These are phyloP conservation scores for Fusarium piperis DNA, from an alignment of 2,329 filamentous ascomycete genomes.

Conservation along the genomic window DNA sequence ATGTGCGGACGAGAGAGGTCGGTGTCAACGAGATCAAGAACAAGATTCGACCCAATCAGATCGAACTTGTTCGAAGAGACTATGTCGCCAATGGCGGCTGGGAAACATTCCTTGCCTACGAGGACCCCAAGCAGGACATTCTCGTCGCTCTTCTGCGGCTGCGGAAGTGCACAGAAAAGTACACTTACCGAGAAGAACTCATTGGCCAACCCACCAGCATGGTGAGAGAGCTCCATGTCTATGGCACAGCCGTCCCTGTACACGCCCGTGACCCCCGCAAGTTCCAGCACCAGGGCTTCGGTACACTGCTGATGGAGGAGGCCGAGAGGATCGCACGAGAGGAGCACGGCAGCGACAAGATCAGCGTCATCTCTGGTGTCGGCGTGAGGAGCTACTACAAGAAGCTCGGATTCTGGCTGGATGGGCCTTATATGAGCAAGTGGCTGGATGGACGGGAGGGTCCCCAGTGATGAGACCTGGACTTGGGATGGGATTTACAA, in stretches of 20 bases:
- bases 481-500: conserved; percentile 9
- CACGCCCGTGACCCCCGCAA: conserved; percentile 95
- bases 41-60: conserved; percentile 95
- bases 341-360: conserved; percentile 93
- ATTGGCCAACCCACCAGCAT: conserved; percentile 87
- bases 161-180: conserved; percentile 88
- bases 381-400: conserved; percentile 95
- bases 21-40: conserved; percentile 99
- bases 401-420: conserved; percentile 91
- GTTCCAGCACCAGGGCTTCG: conserved; percentile 98
- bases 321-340: conserved; percentile 94
- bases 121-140: conserved; percentile 98
- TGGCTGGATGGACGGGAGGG: conserved; percentile 62
- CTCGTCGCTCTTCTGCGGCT: conserved; percentile 89
- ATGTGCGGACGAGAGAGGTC: conserved; percentile 95
- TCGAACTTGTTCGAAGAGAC: conserved; percentile 93
- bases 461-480: conserved; percentile 19
- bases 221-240: conserved; percentile 94
- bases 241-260: conserved; percentile 96
- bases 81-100: conserved; percentile 96
- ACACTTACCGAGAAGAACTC: conserved; percentile 92
- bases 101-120: conserved; percentile 98
- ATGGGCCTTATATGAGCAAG: conserved; percentile 86
- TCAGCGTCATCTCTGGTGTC: conserved; percentile 97
- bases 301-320: conserved; percentile 96